Evolutionary conservation across 768 basidiomycete genomes (phyloP).

Genomic region (Rhizopogon vinicolor): DNA sequence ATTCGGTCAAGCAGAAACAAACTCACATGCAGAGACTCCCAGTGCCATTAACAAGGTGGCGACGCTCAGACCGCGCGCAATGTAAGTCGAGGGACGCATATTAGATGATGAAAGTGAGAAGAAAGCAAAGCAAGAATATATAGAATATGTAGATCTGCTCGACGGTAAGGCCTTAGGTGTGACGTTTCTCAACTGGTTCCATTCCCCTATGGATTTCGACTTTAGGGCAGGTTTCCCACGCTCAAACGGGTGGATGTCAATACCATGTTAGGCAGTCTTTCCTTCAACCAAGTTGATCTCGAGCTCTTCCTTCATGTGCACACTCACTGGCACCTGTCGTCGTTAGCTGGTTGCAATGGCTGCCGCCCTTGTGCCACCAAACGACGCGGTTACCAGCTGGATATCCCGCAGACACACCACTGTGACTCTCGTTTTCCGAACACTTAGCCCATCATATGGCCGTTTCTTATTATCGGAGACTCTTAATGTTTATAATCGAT

Average conservation of each 20-base stretch:
- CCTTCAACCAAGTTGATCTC: no score
- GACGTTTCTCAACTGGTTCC: background rate
- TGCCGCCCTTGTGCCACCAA: no score
- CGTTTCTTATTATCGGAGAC: no score
- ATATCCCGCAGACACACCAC: no score
- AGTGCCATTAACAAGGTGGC: constrained; percentile 23
- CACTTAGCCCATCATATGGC: no score
- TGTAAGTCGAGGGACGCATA: constrained; percentile 30
- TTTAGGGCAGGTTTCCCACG: constrained; percentile 22
- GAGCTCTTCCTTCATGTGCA: background rate
- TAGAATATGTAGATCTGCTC: background rate
- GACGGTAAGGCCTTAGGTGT: background rate
- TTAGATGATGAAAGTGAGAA: constrained; percentile 1
- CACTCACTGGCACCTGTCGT: no score
- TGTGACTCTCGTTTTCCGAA: no score
- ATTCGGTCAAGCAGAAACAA: background rate
- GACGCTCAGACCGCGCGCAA: constrained; percentile 23
- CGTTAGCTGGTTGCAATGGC: no score
- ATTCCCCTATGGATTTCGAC: constrained; percentile 16
- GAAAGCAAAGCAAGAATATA: background rate
- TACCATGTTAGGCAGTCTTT: background rate
- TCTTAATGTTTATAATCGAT: no score
- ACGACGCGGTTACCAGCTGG: no score
- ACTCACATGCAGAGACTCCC: constrained; percentile 24
- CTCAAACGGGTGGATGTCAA: constrained; percentile 12